Evolutionary conservation across 257 asterid genomes (phyloP), one percentile per base, ranked within the genome.

Genomic region (Lantana camara): DNA sequence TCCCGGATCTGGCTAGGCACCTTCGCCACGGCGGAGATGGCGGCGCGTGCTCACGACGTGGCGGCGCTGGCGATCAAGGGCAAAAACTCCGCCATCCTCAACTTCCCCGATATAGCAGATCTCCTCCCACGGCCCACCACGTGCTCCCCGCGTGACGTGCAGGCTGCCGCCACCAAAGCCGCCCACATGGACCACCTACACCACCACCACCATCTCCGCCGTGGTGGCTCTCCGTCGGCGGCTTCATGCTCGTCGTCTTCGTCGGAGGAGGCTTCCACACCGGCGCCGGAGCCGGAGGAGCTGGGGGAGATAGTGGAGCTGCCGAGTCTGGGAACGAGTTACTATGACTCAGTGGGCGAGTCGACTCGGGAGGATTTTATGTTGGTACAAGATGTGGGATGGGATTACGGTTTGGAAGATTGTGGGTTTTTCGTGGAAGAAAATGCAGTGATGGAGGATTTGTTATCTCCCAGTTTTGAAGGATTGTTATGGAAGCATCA

Each of bases 1-100:
- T 83, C 91, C 0, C 82, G 95, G 76, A 86, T 86, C 79, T 86
- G 95, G 95, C 60, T 86, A 1, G 95, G 95, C 0, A 86, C 95
- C 7, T 86, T 86, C 35, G 81, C 82, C 8, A 79, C 60, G 10
- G 75, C 95, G 14, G 91, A 86, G 68, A 86, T 81, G 88, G 95
- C 90, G 1, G 94, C 94, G 4, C 70, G 94, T 23, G 90, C 90
- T 7, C 94, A 85, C 60, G 94, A 85, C 80, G 95, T 83, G 1
- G 95, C 95, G 1, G 91, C 95, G 1, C 19, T 83, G 8, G 79
- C 88, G 46, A 83, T 86, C 16, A 86, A 86, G 66, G 95, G 95
- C 0, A 32, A 35, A 35, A 35, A n/a, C 1, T 80, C 95, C 9
- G 88, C 89, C 16, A 76, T 77, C 5, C 86, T 83, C 57, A 86